Evolutionary conservation across 306 rosid species (phyloP), one percentile per base, ranked within the genome.

Genomic region (Cicer cuneatum): DNA sequence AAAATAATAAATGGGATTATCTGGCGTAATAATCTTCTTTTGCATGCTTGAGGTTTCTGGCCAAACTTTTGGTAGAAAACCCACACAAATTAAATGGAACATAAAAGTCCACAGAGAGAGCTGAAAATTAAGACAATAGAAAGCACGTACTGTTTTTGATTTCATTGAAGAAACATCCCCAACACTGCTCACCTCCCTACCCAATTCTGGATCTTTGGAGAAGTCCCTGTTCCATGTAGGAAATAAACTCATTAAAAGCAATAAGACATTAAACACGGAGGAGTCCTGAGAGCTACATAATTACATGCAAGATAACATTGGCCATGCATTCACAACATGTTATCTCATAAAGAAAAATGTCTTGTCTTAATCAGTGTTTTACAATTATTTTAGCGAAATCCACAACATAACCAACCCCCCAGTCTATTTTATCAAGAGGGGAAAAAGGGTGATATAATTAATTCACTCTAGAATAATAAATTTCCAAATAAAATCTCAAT

Each of bases 101-200:
- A 65, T 48, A 70, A 10, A 77, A 69, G 38, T 73, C 78, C 72
- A 49, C 6, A 66, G 59, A 79, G 58, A 78, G 53, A 54, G 42
- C 53, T 52, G 74, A 38, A 73, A 77, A 77, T 49, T 77, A 74
- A 80, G 77, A 82, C 83, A 66, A 86, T 67, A 66, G 75, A 85
- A 87, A 65, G 69, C 46, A 90, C 96, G 71, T 94, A 94, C 98
- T 51, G 92, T 76, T 90, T 90, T 95, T 54, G 89, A 71, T 82
- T 86, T 92, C 90, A 88, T 79, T 15, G 94, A 79, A 73, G 90
- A 76, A 51, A 78, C 89, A 83, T 92, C 87, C 10, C 83, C 93
- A 48, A 85, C 75, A 75, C 91, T 87, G 86, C 86, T 83, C 81
- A 82, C 93, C 79, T 90, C 99, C 87, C 92, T 85, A 75, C 92